Conservation (phyloP, 768 basidiomycete genomes). For the Mycena albidolilacea region DNA sequence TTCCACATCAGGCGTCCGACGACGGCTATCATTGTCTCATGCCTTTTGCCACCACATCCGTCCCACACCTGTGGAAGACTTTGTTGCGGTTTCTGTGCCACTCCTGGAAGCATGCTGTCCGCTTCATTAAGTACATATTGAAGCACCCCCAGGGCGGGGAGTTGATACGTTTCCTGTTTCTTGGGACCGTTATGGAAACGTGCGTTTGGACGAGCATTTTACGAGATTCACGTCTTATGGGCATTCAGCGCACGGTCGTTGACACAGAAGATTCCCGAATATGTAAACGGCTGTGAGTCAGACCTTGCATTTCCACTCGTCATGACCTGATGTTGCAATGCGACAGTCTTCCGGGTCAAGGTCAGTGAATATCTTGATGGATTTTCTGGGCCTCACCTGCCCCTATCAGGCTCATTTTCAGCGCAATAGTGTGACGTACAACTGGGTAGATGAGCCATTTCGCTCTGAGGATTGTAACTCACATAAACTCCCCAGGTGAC, state of each 20-base stretch:
- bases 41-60: neutral
- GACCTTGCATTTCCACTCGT: no score
- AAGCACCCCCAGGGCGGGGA: slow-evolving; percentile 25
- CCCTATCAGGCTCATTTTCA: slow-evolving; percentile 3
- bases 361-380: neutral
- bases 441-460: neutral
- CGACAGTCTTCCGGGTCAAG: slow-evolving; percentile 16
- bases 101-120: slow-evolving; percentile 5
- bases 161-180: slow-evolving; percentile 19
- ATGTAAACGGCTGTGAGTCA: slow-evolving; percentile 12
- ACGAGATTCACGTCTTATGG: neutral
- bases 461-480: neutral
- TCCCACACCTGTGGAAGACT: neutral
- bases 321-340: neutral
- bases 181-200: slow-evolving; percentile 22
- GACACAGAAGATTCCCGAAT: slow-evolving; percentile 16
- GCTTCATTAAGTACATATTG: slow-evolving; percentile 13
- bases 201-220: neutral
- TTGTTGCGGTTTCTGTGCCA: slow-evolving; percentile 1
- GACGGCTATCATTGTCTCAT: neutral
- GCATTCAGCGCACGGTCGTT: slow-evolving; percentile 6
- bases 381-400: neutral
- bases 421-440: neutral
- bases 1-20: no score
- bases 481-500: neutral